These are phyloP conservation scores for Eutrema yunnanense DNA, from an alignment of 345 rosid species.

Conservation along the genomic window DNA sequence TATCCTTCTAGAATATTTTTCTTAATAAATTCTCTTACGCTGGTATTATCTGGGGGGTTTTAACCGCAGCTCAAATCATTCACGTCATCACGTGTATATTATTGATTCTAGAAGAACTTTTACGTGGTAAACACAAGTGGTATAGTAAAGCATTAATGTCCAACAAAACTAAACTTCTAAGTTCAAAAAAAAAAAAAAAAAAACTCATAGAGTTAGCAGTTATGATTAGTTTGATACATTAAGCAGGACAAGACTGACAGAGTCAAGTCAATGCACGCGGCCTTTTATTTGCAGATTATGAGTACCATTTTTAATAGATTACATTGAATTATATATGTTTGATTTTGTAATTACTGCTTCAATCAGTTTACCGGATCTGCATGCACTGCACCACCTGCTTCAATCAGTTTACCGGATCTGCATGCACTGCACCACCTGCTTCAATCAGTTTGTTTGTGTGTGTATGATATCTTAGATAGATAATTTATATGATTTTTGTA, in stretches of 20 bases:
- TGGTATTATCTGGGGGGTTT: not conserved
- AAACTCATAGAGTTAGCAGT: not conserved
- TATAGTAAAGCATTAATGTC: not conserved
- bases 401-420: not conserved
- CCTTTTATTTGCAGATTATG: not conserved
- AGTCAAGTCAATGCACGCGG: constrained; percentile 22
- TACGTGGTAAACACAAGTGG: not conserved
- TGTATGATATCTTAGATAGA: not conserved
- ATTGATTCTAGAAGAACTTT: not conserved
- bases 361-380: not conserved
- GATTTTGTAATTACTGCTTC: not conserved
- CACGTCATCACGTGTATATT: not conserved
- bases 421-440: constrained; percentile 10
- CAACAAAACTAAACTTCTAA: not conserved
- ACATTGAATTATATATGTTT: not conserved
- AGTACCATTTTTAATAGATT: not conserved
- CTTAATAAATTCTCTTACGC: too few species aligned
- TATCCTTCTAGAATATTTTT: too few species aligned
- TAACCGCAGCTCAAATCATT: not conserved
- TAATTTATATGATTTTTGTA: not conserved
- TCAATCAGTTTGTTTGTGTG: not conserved
- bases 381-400: constrained; percentile 7
- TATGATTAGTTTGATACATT: constrained; percentile 1
- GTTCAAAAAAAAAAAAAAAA: too few species aligned
- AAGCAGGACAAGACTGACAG: constrained; percentile 2